Base-by-base conservation (phyloP, 1,139 yeast species). In the Blastobotrys proliferans region DNA sequence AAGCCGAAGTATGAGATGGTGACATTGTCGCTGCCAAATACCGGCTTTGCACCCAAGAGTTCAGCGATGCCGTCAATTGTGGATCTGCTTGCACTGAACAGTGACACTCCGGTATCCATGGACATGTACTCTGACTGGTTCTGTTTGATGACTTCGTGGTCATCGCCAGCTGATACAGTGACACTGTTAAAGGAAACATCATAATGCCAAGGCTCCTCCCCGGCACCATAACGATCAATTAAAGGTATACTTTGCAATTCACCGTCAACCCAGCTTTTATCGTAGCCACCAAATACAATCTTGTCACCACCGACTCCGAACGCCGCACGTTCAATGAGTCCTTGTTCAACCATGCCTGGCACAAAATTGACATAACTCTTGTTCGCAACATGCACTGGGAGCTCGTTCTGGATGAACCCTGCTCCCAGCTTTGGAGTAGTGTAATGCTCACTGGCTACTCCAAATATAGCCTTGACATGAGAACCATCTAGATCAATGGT, bases 301-400 rank as follows among this genome's bases (percentile, higher is more conserved):
- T 14, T 14, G 29, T 38, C 37, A n/a, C 37, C 37, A n/a, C 33
- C 35, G 14, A 31, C 14, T 18, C 42, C 32, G 32, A 18, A 38
- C 25, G 42, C 42, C n/a, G 6, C 11, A 11, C 26, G 30, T 14
- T 38, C 32, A 26, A 19, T 26, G 9, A 13, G 3, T n/a, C 37
- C 42, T 31, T 31, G 30, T 3, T 6, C 13, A 9, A 26, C 31
- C 20, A 38, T 10, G 6, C 32, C 32, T 11, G 37, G 32, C 3
- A 21, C 17, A 11, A 38, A 5, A 21, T 38, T 38, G 18, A 10
- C n/a, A 18, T 38, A 38, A n/a, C 29, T 16, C 14, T 10, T 22
- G 26, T 10, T 22, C 16, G 8, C 9, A 27, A 27, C 31, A 10
- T 27, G 26, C 9, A 6, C 10, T 22, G 26, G 9, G 26, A 22